Conservation (phyloP, 192 early-diverging fungal genomes). For the Phlyctochytrium arcticum region DNA sequence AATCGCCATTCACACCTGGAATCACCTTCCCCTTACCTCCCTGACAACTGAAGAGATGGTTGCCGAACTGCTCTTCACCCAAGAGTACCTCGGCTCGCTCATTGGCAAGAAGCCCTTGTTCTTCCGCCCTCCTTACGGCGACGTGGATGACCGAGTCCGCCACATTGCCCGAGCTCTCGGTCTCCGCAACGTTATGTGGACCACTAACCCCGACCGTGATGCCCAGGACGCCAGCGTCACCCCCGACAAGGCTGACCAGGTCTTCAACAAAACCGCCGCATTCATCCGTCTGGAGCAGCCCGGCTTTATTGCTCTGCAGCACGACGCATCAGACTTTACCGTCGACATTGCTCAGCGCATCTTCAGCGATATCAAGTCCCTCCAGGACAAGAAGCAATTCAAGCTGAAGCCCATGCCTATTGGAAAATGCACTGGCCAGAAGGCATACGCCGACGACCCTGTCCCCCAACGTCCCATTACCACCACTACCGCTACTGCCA, state of each 20-base stretch:
- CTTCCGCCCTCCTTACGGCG: conserved; percentile 66
- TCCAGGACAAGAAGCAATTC: neutral
- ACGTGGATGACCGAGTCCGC: conserved; percentile 55
- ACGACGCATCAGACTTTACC: conserved; percentile 7
- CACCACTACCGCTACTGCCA: neutral
- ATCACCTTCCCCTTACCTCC: conserved; percentile 49
- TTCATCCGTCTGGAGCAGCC: neutral
- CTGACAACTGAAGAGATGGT: conserved; percentile 52
- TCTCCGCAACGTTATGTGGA: conserved; percentile 16
- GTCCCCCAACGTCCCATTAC: neutral
- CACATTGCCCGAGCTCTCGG: conserved; percentile 50
- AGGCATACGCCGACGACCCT: neutral
- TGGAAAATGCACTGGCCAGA: neutral
- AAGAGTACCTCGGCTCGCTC: conserved; percentile 20
- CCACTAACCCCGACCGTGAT: conserved; percentile 12
- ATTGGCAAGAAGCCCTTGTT: conserved; percentile 45
- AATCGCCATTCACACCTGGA: conserved; percentile 50
- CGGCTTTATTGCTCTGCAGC: conserved; percentile 19
- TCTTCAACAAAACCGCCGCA: neutral
- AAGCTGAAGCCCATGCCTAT: neutral
- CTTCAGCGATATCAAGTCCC: neutral
- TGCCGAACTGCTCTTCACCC: conserved; percentile 48
- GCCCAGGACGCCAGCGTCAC: neutral
- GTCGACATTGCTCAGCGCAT: neutral
- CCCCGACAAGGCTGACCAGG: neutral